Percentiles rank a stretch among this genome's conserved stretches.
Conservation (phyloP, 148 eudicot genomes). For the Agrostemma githago region DNA sequence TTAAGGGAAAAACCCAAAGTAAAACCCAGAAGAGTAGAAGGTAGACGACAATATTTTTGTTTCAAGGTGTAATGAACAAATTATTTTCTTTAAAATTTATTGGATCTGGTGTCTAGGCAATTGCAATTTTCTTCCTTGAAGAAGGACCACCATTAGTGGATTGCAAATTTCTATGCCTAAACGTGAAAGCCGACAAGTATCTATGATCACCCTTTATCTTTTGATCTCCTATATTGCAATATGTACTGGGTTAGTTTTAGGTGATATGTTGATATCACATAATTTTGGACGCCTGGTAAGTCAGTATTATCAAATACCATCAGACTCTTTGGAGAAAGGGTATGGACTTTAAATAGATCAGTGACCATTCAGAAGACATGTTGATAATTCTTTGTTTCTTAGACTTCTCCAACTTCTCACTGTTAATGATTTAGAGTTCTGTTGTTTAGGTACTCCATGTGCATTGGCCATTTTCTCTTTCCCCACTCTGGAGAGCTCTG, state of each 20-base stretch:
- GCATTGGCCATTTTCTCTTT: constrained; percentile 70
- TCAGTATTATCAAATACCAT: background rate
- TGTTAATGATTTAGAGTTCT: constrained; percentile 7
- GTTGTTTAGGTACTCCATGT: constrained; percentile 71
- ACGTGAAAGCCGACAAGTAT: background rate
- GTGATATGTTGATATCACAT: constrained; percentile 6
- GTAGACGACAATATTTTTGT: background rate
- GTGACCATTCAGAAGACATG: background rate
- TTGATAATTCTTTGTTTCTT: background rate
- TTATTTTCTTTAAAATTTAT: background rate
- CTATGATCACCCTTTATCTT: background rate
- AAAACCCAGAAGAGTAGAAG: background rate
- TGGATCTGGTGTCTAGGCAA: background rate
- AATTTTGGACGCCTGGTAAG: background rate
- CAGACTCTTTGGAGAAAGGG: background rate
- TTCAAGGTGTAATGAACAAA: background rate
- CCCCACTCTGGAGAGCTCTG: constrained; percentile 86
- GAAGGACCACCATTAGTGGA: background rate
- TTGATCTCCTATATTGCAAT: background rate
- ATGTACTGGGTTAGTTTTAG: background rate
- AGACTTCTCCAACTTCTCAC: background rate
- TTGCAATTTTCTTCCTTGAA: background rate
- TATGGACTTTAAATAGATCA: no score
- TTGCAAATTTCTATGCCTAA: background rate
- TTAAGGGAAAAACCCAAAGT: background rate